phyloP scores from a whole-genome alignment of 768 basidiomycete genomes.

The Strobilomyces confusus region DNA sequence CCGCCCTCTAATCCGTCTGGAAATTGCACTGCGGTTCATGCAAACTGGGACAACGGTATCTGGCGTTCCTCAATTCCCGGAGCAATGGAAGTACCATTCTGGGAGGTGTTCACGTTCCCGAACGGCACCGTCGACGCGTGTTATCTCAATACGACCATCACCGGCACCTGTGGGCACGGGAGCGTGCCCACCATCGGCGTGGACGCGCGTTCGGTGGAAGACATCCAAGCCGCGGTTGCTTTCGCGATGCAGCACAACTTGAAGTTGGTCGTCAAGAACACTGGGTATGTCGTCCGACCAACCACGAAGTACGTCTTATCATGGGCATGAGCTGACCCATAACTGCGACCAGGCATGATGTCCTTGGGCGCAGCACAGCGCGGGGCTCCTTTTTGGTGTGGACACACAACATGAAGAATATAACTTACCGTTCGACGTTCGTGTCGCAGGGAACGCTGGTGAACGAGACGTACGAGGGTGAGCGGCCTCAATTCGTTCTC shows the following conservation, averaged over 20 bases:
- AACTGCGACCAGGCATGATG: slow-evolving; percentile 33
- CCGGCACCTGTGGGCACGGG: slow-evolving; percentile 21
- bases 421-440: slow-evolving; percentile 31
- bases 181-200: too few relatives aligned
- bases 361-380: slow-evolving; percentile 38
- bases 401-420: slow-evolving; percentile 42
- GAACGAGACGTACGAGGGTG: slow-evolving; percentile 21
- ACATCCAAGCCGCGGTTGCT: too few relatives aligned
- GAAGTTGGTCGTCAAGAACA: slow-evolving; percentile 26
- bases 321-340: not conserved
- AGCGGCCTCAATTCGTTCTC: not conserved
- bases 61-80: slow-evolving; percentile 44
- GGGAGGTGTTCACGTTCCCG: slow-evolving; percentile 31
- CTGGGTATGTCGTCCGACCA: slow-evolving; percentile 16
- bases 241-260: slow-evolving; percentile 22
- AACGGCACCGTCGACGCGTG: slow-evolving; percentile 44
- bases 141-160: slow-evolving; percentile 31
- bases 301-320: too few relatives aligned
- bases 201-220: too few relatives aligned
- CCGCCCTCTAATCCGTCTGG: too few relatives aligned
- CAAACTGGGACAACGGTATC: too few relatives aligned
- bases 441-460: slow-evolving; percentile 30
- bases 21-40: too few relatives aligned
- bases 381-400: slow-evolving; percentile 38
- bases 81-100: slow-evolving; percentile 32